Evolutionary conservation across 1,139 yeast species (phyloP).

Genomic region (Taiozyma sp.): DNA sequence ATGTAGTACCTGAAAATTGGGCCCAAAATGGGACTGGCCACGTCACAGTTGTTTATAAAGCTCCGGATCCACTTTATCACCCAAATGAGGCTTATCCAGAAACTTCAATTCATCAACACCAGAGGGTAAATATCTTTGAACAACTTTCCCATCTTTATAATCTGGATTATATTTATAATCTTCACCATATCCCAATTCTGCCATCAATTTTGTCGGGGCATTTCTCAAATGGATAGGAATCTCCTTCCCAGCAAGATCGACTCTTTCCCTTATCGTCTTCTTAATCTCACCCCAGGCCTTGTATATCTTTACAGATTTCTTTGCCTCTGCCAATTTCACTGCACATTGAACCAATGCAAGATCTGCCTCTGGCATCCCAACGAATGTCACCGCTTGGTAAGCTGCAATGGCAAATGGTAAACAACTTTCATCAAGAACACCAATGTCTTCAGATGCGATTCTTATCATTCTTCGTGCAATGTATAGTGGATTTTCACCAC

Average conservation of each 20-base stretch:
- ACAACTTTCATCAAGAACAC: conserved; percentile 74
- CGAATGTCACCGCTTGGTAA: conserved; percentile 79
- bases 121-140: conserved; percentile 65
- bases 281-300: conserved; percentile 71
- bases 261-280: conserved; percentile 47
- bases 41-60: conserved; percentile 4
- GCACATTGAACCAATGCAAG: conserved; percentile 88
- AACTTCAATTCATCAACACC: conserved; percentile 32
- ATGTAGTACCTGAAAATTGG: too few species aligned
- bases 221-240: conserved; percentile 82
- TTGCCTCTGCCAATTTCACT: conserved; percentile 77
- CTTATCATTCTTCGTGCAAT: conserved; percentile 90
- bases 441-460: conserved; percentile 89
- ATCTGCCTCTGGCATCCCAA: conserved; percentile 98
- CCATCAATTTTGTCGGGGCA: conserved; percentile 91
- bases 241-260: conserved; percentile 50
- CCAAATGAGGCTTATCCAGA: conserved; percentile 38
- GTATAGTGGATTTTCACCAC: conserved; percentile 92
- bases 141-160: conserved; percentile 62
- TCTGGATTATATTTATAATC: conserved; percentile 87
- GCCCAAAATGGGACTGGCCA: neutral
- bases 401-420: conserved; percentile 85
- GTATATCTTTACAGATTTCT: conserved; percentile 80
- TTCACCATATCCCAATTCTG: conserved; percentile 77
- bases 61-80: conserved; percentile 32